These are phyloP conservation scores for Plasmodium relictum DNA, from an alignment of 169 alveolate species.

Conservation along the genomic window DNA sequence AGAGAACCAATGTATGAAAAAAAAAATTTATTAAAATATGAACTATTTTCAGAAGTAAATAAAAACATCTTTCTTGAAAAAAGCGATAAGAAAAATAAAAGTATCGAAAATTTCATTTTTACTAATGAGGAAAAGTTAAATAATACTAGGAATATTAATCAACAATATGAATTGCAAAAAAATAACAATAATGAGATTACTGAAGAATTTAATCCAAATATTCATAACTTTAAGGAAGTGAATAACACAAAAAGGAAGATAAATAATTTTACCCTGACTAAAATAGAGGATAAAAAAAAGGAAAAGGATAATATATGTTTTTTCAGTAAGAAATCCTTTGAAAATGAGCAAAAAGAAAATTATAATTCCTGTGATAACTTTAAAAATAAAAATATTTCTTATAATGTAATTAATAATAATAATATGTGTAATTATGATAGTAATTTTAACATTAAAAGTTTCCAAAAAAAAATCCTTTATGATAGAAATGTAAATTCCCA, in stretches of 20 bases:
- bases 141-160: conserved; percentile 1
- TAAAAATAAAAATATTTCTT: not conserved
- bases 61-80: conserved; percentile 9
- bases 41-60: conserved; percentile 24
- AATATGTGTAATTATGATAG: conserved; percentile 28
- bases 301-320: not conserved
- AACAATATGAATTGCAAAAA: conserved; percentile 11
- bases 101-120: conserved; percentile 15
- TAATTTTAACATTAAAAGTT: not conserved
- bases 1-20: conserved; percentile 25
- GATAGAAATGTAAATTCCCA: conserved; percentile 20
- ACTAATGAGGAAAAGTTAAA: conserved; percentile 47
- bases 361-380: not conserved
- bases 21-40: conserved; percentile 41
- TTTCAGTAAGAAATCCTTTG: conserved; percentile 8
- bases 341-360: conserved; percentile 8
- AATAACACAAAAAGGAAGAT: conserved; percentile 7
- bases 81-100: not conserved
- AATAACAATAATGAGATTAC: not conserved
- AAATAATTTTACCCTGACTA: not conserved
- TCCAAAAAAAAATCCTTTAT: conserved; percentile 4
- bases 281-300: conserved; percentile 34
- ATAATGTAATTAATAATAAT: not conserved
- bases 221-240: conserved; percentile 18
- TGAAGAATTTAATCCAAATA: conserved; percentile 7